These are phyloP conservation scores for Mucuna pruriens DNA, from an alignment of 306 rosid genomes.

Conservation along the genomic window DNA sequence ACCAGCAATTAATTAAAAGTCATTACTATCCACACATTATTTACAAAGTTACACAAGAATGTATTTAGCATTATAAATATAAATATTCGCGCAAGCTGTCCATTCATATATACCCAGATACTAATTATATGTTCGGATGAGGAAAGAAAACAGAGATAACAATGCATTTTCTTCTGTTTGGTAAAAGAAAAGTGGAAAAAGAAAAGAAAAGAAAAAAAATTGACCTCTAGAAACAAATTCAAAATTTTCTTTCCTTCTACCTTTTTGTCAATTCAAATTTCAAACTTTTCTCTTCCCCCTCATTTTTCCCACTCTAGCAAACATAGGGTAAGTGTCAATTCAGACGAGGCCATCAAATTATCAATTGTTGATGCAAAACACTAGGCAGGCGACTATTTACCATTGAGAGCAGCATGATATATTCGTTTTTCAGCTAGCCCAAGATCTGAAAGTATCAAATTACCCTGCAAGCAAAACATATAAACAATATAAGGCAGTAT, in stretches of 20 bases:
- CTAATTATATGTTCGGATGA: not conserved
- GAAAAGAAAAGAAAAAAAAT: not conserved
- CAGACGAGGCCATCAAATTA: constrained; percentile 60
- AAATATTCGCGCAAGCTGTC: not conserved
- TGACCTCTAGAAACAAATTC: not conserved
- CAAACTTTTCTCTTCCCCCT: not conserved
- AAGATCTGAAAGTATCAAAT: constrained; percentile 68
- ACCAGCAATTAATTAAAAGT: constrained; percentile 6
- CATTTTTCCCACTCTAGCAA: not conserved
- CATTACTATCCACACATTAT: not conserved
- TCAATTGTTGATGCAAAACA: constrained; percentile 82
- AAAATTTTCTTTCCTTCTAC: not conserved
- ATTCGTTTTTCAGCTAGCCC: constrained; percentile 92
- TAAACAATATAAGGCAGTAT: constrained; percentile 14
- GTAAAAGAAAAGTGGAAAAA: not conserved
- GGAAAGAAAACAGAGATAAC: not conserved
- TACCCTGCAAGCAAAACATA: constrained; percentile 64
- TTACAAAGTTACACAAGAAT: not conserved
- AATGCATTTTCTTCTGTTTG: not conserved
- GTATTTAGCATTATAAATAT: not conserved
- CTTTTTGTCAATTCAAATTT: not conserved
- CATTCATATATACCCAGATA: not conserved
- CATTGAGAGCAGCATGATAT: constrained; percentile 84
- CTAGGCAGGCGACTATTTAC: constrained; percentile 78
- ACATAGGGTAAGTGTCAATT: constrained; percentile 25